Percentiles rank a stretch among this genome's conserved stretches.
Conservation (phyloP, 495 filamentous ascomycete genomes). For the Xanthoparmelia taractica region DNA sequence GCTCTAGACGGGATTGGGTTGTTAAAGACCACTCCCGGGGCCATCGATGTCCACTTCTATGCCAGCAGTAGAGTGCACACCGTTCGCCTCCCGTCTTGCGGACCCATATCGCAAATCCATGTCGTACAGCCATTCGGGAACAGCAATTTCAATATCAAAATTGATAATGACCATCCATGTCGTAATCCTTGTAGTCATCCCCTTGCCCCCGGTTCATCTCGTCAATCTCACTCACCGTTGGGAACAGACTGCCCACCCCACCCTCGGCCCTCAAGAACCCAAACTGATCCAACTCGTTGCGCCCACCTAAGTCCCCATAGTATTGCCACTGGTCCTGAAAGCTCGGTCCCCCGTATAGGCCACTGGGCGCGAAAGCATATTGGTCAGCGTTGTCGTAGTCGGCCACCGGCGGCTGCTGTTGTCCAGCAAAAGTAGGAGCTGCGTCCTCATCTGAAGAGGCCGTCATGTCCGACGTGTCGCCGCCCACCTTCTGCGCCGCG, state of each 20-base stretch:
- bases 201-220: background rate
- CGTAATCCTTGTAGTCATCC: background rate
- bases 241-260: background rate
- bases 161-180: background rate
- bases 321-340: background rate
- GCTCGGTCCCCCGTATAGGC: background rate
- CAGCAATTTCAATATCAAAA: background rate
- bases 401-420: background rate
- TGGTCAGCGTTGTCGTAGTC: background rate
- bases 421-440: background rate
- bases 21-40: too few relatives aligned
- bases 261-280: constrained; percentile 5
- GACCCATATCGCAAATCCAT: too few relatives aligned
- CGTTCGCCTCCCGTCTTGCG: too few relatives aligned
- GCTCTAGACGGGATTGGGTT: too few relatives aligned
- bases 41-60: too few relatives aligned
- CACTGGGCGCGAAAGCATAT: background rate
- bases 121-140: too few relatives aligned
- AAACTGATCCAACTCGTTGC: constrained; percentile 14
- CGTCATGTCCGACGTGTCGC: constrained; percentile 15
- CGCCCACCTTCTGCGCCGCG: constrained; percentile 20
- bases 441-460: constrained; percentile 2
- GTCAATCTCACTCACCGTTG: background rate
- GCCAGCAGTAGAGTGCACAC: too few relatives aligned
- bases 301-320: constrained; percentile 1